Base-by-base conservation (phyloP, 495 filamentous ascomycete species). In the Friedmanniomyces simplex region DNA sequence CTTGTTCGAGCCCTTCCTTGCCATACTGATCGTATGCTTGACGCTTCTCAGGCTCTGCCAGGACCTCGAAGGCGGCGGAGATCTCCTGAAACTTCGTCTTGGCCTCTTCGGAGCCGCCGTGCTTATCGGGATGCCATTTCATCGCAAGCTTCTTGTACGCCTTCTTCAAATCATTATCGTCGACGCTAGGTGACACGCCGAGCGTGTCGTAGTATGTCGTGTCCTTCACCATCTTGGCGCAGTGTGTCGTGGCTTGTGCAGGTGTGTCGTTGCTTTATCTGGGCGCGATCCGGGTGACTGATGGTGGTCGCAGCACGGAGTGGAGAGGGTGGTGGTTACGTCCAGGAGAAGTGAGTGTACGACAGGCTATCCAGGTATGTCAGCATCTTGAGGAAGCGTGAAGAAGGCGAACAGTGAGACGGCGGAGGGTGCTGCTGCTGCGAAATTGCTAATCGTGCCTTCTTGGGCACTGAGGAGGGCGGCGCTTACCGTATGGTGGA, bases 11-110 rank as follows among this genome's bases (percentile, higher is more conserved):
- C 54, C 93, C 93, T 63, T 94, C 90, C 73, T 97, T 89, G 64
- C 93, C 93, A 84, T 91, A 95, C 66, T 96, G 89, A 67, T 99
- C 93, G 71, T 99, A 99, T 57, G 96, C 66, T 59, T 79, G 70
- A 61, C 93, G 87, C 77, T 96, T 96, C 72, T 97, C 82, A 25
- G 87, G 72, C 65, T 99, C 94, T 57, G 86, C 90, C 21, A 99
- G 82, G 61, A 88, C 80, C 74, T 99, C 94, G 71, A 96, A 97
- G 32, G 93, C 93, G 62, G 90, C 84, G 53, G 88, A 94, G 49
- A 97, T 79, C 66, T 96, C 91, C 76, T 97, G 96, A 82, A 99
- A 97, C 71, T 96, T 97, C 51, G 96, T 89, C 52, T 89, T 88
- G 43, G 93, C 89, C 25, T 88, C 87, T 41, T 91, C 90, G 76